A percentile compares a stretch with the other conserved stretches of the same genome.
phyloP scores from a whole-genome alignment of 176 grass and related monocot species.

The Chrysopogon serrulatus region DNA sequence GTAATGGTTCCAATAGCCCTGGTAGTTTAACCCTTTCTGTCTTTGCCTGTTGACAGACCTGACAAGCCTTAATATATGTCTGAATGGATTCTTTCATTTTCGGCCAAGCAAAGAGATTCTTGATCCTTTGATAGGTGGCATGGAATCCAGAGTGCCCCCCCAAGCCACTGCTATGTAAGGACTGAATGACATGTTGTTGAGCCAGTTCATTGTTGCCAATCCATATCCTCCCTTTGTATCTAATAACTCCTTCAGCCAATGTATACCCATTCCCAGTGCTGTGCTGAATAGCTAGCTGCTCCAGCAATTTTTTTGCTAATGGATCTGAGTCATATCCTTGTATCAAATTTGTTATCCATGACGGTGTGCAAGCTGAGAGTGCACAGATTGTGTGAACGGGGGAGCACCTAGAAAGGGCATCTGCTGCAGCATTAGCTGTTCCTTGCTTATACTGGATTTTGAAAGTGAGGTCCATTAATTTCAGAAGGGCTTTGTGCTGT shows the following conservation, averaged over 20 bases:
- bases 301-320: no score
- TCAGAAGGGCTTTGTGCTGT: no score
- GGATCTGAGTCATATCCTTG: no score
- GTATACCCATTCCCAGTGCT: no score
- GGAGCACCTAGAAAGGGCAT: background rate
- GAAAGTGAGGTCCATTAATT: background rate
- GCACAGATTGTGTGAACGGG: background rate
- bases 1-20: background rate
- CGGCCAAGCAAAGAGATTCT: background rate
- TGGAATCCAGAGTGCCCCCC: background rate
- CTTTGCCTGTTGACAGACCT: background rate
- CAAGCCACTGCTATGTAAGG: background rate
- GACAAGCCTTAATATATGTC: background rate
- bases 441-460: background rate
- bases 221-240: background rate
- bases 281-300: no score
- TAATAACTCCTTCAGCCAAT: fast-evolving
- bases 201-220: fast-evolving
- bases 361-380: fast-evolving
- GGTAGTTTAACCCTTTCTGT: background rate
- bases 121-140: background rate
- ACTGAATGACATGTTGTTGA: background rate
- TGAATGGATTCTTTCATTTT: background rate
- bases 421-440: background rate
- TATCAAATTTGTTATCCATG: fast-evolving